A percentile compares a stretch with the other conserved stretches of the same genome.
Evolutionary conservation across 2,329 filamentous ascomycete genomes (phyloP).

Genomic region (Sarocladiaceae sp.): DNA sequence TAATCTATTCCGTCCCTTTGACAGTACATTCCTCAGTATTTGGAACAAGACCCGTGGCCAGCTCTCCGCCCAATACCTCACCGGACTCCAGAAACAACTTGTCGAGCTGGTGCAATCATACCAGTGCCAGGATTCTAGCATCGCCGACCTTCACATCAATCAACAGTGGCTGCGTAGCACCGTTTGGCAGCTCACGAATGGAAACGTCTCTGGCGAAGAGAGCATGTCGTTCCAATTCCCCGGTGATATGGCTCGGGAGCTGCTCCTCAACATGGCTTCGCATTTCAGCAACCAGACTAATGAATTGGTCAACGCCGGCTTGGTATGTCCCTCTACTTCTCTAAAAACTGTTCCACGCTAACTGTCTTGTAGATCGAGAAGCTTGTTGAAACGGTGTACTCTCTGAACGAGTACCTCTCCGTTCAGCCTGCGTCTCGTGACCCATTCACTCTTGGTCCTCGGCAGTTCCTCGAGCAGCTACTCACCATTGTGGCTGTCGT

Average conservation of each 20-base stretch:
- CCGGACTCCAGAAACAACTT: constrained; percentile 56
- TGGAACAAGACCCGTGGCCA: constrained; percentile 61
- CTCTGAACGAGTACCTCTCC: constrained; percentile 66
- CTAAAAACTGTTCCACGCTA: neutral
- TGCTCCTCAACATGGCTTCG: constrained; percentile 59
- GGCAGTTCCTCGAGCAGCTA: constrained; percentile 67
- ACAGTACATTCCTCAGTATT: constrained; percentile 54
- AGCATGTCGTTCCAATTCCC: constrained; percentile 56
- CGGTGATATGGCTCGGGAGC: constrained; percentile 35
- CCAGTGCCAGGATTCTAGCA: constrained; percentile 46
- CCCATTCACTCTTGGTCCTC: constrained; percentile 60
- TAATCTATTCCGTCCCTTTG: constrained; percentile 59
- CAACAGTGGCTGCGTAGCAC: constrained; percentile 62
- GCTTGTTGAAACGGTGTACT: constrained; percentile 68
- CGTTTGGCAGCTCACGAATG: constrained; percentile 56
- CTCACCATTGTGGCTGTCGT: constrained; percentile 61
- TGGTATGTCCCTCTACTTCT: constrained; percentile 44
- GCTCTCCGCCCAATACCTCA: constrained; percentile 51
- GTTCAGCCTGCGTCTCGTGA: constrained; percentile 54
- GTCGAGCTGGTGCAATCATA: constrained; percentile 46
- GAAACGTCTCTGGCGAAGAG: constrained; percentile 39
- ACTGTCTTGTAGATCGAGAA: constrained; percentile 61
- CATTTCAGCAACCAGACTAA: constrained; percentile 67
- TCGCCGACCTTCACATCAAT: constrained; percentile 49
- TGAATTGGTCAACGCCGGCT: constrained; percentile 66